Evolutionary conservation across 2,329 filamentous ascomycete species (phyloP), one percentile per base, ranked within the genome.

Genomic region (Onygenales sp.): DNA sequence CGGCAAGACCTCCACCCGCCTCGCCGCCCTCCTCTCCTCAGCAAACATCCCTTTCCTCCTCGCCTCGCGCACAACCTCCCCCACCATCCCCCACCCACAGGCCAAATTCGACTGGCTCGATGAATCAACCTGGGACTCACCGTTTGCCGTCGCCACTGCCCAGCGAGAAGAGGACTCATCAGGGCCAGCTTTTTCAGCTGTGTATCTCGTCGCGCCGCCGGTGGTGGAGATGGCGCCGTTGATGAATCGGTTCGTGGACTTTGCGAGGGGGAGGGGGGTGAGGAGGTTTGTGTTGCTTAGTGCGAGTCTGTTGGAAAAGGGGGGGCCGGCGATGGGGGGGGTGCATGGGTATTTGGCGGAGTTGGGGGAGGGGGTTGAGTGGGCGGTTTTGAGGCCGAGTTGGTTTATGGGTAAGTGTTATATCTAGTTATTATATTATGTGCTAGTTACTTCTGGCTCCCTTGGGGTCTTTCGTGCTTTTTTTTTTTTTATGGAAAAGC

Each of bases 261-360:
- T 69, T 8, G 73, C 75, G 13, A 60, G 66, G 3, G 52, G 56
- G 0, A 61, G 66, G 6, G 69, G 72, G 2, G 68, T 70, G 2
- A 64, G 63, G 35, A 65, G 76, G n/a, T 75, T 78, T 55, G 72
- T 79, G 7, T 60, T 79, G 8, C 63, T 75, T 50, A 71, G 71
- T 54, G 68, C 68, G 0, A 75, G 66, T 42, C 48, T 65, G 0
- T 46, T 72, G 3, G 63, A 70, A 36, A 61, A 66, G 7, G 72
- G 70, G 2, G 70, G 69, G 2, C 62, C 63, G 2, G 59, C 62
- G 3, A 66, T 69, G 62, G 70, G 70, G 0, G 54, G 64, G 42
- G 66, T 75, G 31, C 70, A 72, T 49, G 59, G 62, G 32, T 72
- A 74, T 53, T 58, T 78, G 31, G 57, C 62, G 9, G 62, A 68